These are phyloP conservation scores for Styphnolobium japonicum DNA, from an alignment of 306 rosid species.

Conservation along the genomic window DNA sequence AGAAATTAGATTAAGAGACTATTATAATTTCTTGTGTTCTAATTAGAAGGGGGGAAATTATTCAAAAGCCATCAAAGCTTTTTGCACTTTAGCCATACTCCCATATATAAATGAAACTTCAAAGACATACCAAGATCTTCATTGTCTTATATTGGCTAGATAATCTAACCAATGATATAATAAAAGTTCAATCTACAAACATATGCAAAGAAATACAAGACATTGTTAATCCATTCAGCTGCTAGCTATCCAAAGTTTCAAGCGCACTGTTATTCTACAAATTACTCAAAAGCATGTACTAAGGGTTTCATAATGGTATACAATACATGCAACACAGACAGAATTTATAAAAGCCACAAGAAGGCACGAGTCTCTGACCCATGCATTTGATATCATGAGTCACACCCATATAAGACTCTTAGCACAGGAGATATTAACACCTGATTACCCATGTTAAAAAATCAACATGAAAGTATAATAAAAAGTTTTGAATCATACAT, in stretches of 20 bases:
- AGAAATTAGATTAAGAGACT: not conserved
- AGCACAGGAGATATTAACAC: conserved; percentile 4
- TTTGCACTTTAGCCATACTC: too few relatives aligned
- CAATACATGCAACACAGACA: conserved; percentile 27
- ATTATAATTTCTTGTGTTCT: not conserved
- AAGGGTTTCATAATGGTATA: conserved; percentile 19
- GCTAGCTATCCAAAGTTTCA: conserved; percentile 19
- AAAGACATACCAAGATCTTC: not conserved
- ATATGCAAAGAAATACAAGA: not conserved
- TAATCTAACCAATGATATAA: not conserved
- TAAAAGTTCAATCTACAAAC: conserved; percentile 2
- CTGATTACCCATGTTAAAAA: conserved; percentile 19
- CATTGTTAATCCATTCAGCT: not conserved
- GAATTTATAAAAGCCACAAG: conserved; percentile 23
- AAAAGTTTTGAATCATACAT: conserved; percentile 36
- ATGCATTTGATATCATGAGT: conserved; percentile 4
- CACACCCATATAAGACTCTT: conserved; percentile 9
- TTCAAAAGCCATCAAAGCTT: not conserved
- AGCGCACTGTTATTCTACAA: conserved; percentile 36
- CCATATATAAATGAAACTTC: too few relatives aligned
- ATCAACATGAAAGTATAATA: conserved; percentile 16
- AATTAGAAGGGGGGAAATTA: not conserved
- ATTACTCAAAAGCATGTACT: conserved; percentile 27
- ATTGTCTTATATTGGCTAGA: not conserved
- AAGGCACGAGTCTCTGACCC: conserved; percentile 3